Evolutionary conservation across 257 asterid genomes (phyloP).

Genomic region (Linaria vulgaris): DNA sequence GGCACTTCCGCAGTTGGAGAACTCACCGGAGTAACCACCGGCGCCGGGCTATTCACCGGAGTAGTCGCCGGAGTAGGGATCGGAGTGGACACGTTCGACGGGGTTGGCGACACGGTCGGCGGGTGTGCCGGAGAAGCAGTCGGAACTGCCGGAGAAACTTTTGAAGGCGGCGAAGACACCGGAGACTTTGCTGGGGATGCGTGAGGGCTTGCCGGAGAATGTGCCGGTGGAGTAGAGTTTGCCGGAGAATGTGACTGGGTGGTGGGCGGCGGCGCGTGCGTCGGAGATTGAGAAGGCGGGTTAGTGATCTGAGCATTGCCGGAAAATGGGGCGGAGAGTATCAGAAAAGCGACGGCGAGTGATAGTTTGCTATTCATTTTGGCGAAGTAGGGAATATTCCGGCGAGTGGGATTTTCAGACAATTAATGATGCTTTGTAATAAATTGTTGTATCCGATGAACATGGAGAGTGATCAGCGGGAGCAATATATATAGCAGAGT

Average conservation of each 20-base stretch:
- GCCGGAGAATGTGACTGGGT: slow-evolving; percentile 26
- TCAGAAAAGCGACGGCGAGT: slow-evolving; percentile 29
- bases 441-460: slow-evolving; percentile 17
- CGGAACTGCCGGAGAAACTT: slow-evolving; percentile 38
- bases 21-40: slow-evolving; percentile 33
- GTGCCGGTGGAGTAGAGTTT: slow-evolving; percentile 32
- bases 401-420: slow-evolving; percentile 19
- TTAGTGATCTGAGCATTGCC: slow-evolving; percentile 44
- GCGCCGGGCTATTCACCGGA: slow-evolving; percentile 35
- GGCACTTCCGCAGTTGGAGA: slow-evolving; percentile 38
- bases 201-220: slow-evolving; percentile 30
- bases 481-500: slow-evolving; percentile 21
- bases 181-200: slow-evolving; percentile 56
- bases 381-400: slow-evolving; percentile 20
- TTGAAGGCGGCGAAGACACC: slow-evolving; percentile 34
- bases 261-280: slow-evolving; percentile 16
- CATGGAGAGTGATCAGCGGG: slow-evolving; percentile 2
- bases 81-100: slow-evolving; percentile 41
- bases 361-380: slow-evolving; percentile 35
- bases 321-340: slow-evolving; percentile 31
- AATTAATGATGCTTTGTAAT: slow-evolving; percentile 8
- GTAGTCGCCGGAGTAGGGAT: slow-evolving; percentile 47
- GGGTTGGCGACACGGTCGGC: slow-evolving; percentile 28
- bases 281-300: slow-evolving; percentile 66
- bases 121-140: slow-evolving; percentile 46